Evolutionary conservation across 305 asterid species (phyloP).

Genomic region (Salvia sclarea): DNA sequence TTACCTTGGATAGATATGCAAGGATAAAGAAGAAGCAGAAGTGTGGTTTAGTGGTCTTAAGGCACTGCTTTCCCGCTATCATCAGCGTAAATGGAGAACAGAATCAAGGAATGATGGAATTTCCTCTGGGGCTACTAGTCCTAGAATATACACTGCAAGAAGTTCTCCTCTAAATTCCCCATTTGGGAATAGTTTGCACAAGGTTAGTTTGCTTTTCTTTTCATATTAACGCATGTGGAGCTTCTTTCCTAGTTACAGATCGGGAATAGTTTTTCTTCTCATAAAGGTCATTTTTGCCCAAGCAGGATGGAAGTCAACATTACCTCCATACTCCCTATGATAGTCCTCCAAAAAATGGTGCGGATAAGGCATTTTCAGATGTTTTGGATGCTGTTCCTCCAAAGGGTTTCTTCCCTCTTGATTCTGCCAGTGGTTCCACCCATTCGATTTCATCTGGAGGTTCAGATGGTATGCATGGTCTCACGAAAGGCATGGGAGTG

Average conservation of each 20-base stretch:
- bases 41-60: slow-evolving; percentile 90
- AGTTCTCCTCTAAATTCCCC: slow-evolving; percentile 78
- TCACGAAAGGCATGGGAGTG: slow-evolving; percentile 57
- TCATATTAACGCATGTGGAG: slow-evolving; percentile 13
- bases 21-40: slow-evolving; percentile 98
- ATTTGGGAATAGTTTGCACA: slow-evolving; percentile 64
- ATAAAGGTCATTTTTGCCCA: slow-evolving; percentile 10
- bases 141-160: slow-evolving; percentile 64
- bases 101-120: slow-evolving; percentile 79
- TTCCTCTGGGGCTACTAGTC: slow-evolving; percentile 77
- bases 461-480: slow-evolving; percentile 57
- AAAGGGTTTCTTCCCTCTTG: slow-evolving; percentile 69
- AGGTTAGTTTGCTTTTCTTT: slow-evolving; percentile 49
- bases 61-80: slow-evolving; percentile 73
- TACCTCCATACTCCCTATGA: slow-evolving; percentile 67
- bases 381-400: slow-evolving; percentile 64
- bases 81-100: slow-evolving; percentile 69
- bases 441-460: slow-evolving; percentile 69
- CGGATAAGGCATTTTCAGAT: slow-evolving; percentile 67
- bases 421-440: slow-evolving; percentile 64
- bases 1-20: slow-evolving; percentile 63
- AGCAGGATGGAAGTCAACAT: slow-evolving; percentile 63
- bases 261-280: slow-evolving; percentile 25
- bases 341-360: slow-evolving; percentile 70
- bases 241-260: slow-evolving; percentile 15